phyloP scores from a whole-genome alignment of 805 yeast species.

The Candida orba region DNA sequence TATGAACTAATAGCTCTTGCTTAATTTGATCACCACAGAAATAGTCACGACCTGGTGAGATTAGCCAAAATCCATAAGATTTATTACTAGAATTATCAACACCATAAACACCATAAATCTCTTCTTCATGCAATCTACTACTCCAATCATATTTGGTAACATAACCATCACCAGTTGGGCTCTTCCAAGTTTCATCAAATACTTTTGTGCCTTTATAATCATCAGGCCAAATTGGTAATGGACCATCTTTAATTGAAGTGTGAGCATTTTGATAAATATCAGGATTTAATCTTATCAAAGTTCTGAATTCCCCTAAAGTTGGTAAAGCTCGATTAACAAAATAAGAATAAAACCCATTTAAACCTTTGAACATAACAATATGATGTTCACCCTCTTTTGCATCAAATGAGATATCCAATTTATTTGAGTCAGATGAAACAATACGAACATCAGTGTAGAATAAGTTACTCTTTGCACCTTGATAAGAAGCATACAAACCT shows the following conservation, averaged over 20 bases:
- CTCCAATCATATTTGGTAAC: constrained; percentile 5
- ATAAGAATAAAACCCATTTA: constrained; percentile 1
- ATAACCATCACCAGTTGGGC: background rate
- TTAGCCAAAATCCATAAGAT: constrained; percentile 1
- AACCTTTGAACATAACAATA: constrained; percentile 2
- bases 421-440: constrained; percentile 1
- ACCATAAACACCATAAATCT: constrained; percentile 4
- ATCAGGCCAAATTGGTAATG: constrained; percentile 2
- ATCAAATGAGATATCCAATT: constrained; percentile 4
- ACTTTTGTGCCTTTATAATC: constrained; percentile 1
- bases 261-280: constrained; percentile 3
- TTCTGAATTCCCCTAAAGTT: constrained; percentile 1
- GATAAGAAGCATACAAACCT: constrained; percentile 2
- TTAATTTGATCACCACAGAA: constrained; percentile 5
- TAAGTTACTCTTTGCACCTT: background rate
- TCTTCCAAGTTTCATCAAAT: constrained; percentile 3
- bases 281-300: constrained; percentile 3
- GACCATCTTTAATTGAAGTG: constrained; percentile 2
- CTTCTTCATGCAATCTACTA: constrained; percentile 4
- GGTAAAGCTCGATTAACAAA: constrained; percentile 2
- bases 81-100: background rate
- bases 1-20: constrained; percentile 3
- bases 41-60: constrained; percentile 4
- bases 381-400: constrained; percentile 5
- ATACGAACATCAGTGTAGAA: constrained; percentile 1